Conservation (phyloP, 1,139 yeast species). For the Hemisphaericaspora lyxosophila region DNA sequence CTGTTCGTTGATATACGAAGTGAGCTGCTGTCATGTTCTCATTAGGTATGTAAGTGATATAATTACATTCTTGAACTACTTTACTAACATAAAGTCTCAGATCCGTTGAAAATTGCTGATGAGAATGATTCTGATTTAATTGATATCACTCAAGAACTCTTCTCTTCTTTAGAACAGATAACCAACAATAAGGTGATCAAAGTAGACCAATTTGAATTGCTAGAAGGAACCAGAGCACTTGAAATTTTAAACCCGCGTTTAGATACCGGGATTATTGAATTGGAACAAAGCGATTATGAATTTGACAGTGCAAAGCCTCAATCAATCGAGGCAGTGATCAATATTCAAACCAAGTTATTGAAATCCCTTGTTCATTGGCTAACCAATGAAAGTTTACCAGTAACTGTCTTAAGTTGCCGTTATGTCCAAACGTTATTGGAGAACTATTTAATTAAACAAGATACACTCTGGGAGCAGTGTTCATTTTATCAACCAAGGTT, state of each 20-base stretch:
- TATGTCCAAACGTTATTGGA: constrained; percentile 58
- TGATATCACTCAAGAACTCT: constrained; percentile 47
- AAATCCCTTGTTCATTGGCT: constrained; percentile 58
- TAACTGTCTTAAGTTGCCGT: constrained; percentile 63
- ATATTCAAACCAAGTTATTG: constrained; percentile 48
- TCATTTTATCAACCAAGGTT: constrained; percentile 22
- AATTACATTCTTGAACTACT: no score
- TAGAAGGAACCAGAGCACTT: constrained; percentile 75
- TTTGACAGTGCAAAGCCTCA: constrained; percentile 39
- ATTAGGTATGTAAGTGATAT: constrained; percentile 9
- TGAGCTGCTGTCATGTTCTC: constrained; percentile 3
- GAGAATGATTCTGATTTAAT: constrained; percentile 21
- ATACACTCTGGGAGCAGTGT: constrained; percentile 16
- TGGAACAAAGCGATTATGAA: constrained; percentile 37
- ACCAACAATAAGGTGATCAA: constrained; percentile 48
- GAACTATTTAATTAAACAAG: constrained; percentile 27
- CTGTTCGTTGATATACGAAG: no score
- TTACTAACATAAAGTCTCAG: constrained; percentile 8
- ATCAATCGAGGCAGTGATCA: constrained; percentile 37
- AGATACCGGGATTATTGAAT: constrained; percentile 59
- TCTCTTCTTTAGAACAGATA: constrained; percentile 30
- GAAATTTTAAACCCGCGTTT: constrained; percentile 62
- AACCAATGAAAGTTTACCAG: constrained; percentile 58
- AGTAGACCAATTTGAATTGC: constrained; percentile 52
- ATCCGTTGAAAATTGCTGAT: constrained; percentile 8